Evolutionary conservation across 2,329 filamentous ascomycete species (phyloP).

Genomic region (Colletotrichum australisinense): DNA sequence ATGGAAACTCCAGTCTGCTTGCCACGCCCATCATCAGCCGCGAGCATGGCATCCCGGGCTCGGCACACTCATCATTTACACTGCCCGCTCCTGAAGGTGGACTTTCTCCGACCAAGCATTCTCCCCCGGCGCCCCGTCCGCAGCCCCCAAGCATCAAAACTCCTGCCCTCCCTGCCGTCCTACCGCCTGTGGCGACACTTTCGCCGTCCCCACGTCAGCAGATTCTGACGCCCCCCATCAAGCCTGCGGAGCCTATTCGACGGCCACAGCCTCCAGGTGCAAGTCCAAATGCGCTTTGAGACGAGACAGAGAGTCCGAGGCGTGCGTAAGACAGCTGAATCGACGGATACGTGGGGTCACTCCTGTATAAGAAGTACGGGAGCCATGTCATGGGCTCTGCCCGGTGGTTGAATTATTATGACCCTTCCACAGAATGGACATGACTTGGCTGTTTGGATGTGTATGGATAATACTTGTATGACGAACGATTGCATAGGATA

Average conservation of each 20-base stretch:
- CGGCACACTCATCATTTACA: conserved; percentile 32
- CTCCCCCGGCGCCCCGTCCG: conserved; percentile 51
- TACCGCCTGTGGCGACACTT: conserved; percentile 68
- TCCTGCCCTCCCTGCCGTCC: conserved; percentile 52
- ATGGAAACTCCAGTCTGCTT: conserved; percentile 27
- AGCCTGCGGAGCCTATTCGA: conserved; percentile 53
- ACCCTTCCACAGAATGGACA: not conserved
- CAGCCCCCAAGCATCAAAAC: conserved; percentile 29
- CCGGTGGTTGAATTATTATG: not conserved
- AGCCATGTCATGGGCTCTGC: not conserved
- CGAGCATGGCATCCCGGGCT: conserved; percentile 32
- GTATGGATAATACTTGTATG: conserved; percentile 9
- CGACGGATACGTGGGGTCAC: not conserved
- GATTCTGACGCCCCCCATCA: conserved; percentile 71
- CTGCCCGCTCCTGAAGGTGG: conserved; percentile 56
- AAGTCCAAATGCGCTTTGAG: not conserved
- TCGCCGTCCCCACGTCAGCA: conserved; percentile 68
- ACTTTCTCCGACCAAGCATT: conserved; percentile 64
- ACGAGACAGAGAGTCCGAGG: not conserved
- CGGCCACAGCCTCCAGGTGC: conserved; percentile 18
- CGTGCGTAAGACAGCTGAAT: not conserved
- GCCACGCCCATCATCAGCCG: conserved; percentile 35
- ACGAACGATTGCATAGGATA: conserved; percentile 1
- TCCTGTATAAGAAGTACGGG: not conserved
- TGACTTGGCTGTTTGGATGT: not conserved